Base-by-base conservation (phyloP, 2,329 filamentous ascomycete species). In the Cercospora nicotianae region DNA sequence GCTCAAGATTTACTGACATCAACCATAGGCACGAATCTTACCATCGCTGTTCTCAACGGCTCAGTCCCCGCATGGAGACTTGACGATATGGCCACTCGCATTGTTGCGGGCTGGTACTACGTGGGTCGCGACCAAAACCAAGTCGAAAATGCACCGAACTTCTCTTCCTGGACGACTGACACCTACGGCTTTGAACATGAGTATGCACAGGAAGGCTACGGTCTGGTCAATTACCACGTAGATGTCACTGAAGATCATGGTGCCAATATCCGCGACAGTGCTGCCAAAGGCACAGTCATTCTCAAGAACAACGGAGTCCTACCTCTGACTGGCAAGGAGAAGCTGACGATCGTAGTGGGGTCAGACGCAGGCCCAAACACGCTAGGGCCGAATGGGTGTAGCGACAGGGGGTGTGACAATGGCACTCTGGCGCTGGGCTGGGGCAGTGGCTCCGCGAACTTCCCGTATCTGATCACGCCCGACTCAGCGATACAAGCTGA, bases 111-210 rank as follows among this genome's bases (percentile, higher is more conserved):
- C 0, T 73, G 69, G 57, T 69, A 70, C 64, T 73, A 67, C 18
- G 70, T 64, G 12, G 66, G 67, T 65, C 86, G 87, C 62, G 86
- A 87, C 65, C 77, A 78, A 45, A 75, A 78, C 70, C 77, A 81
- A 45, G 80, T 84, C 26, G 84, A 84, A 1, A 88, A 91, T 79
- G 74, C 75, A 18, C 77, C 77, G 8, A 98, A 94, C 84, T 97
- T 97, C 81, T 90, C 90, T 74, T 93, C 93, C 4, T 98, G 94
- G 94, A 92, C 90, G 0, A 81, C 83, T 1, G 89, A 94, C 73
- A 94, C 91, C 0, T 90, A 87, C 72, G 91, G 90, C 53, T 90
- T 87, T 66, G 75, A 88, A 60, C 89, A 97, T 77, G 83, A 80
- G 60, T 86, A 85, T 9, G 90, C 87, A 12, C 80, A 86, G 20